phyloP scores from a whole-genome alignment of 306 rosid genomes.

The Pueraria montana region DNA sequence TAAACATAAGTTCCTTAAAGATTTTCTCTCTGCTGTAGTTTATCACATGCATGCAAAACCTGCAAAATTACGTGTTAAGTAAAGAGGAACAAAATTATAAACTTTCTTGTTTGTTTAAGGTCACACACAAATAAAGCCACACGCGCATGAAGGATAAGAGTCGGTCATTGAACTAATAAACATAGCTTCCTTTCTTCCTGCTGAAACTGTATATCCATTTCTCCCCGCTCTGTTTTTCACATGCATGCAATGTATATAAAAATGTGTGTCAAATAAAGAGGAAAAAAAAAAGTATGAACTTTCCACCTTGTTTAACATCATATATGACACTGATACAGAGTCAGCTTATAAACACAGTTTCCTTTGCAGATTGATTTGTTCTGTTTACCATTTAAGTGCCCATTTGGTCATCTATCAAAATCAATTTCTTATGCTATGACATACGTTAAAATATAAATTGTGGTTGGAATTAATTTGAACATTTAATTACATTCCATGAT shows the following conservation, averaged over 20 bases:
- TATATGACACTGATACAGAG: too few relatives aligned
- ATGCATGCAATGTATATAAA: background rate
- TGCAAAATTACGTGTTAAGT: too few relatives aligned
- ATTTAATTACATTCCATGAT: background rate
- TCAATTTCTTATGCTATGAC: background rate
- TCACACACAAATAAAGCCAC: background rate
- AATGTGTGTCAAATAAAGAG: background rate
- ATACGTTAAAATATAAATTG: background rate
- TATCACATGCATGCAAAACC: background rate
- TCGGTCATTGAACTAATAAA: background rate
- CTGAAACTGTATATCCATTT: background rate
- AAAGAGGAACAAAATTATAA: too few relatives aligned
- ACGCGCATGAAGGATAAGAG: background rate
- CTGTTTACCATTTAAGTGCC: background rate
- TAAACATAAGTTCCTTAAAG: background rate
- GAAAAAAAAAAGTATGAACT: background rate
- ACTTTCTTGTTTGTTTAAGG: background rate
- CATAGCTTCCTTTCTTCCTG: background rate
- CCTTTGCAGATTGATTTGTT: background rate
- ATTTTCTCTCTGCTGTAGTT: background rate
- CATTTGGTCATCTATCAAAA: background rate
- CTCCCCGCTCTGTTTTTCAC: background rate
- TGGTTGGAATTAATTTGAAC: background rate
- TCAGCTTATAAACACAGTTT: background rate
- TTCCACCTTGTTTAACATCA: background rate